These are phyloP conservation scores for Achaetomium macrosporum DNA, from an alignment of 2,329 filamentous ascomycete species.

Conservation along the genomic window DNA sequence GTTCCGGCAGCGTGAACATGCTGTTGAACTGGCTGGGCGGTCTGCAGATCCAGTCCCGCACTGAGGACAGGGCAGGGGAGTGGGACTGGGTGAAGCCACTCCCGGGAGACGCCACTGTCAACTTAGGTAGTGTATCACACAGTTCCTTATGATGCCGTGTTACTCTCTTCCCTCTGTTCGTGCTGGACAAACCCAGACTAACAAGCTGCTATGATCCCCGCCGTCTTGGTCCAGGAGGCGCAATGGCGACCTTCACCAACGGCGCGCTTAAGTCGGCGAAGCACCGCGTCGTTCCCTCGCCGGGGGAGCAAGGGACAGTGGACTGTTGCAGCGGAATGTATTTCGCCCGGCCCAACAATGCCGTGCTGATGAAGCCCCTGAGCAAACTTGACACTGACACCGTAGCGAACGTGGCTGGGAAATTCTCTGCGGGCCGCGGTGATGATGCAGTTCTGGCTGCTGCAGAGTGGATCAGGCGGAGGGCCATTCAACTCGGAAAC, in stretches of 20 bases:
- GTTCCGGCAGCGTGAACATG: slow-evolving; percentile 35
- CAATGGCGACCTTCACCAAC: slow-evolving; percentile 33
- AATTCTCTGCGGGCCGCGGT: slow-evolving; percentile 16
- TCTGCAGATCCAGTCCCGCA: slow-evolving; percentile 32
- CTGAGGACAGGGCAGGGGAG: not conserved
- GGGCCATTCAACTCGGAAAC: slow-evolving; percentile 12
- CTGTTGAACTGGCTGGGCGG: slow-evolving; percentile 37
- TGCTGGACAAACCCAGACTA: no score
- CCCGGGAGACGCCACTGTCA: slow-evolving; percentile 33
- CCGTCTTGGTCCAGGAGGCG: slow-evolving; percentile 22
- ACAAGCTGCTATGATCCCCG: no score
- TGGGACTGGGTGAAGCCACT: slow-evolving; percentile 35
- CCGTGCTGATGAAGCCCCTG: slow-evolving; percentile 26
- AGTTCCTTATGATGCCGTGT: no score
- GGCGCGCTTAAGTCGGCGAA: slow-evolving; percentile 31
- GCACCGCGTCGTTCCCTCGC: slow-evolving; percentile 32
- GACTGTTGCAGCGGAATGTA: slow-evolving; percentile 33
- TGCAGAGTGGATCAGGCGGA: slow-evolving; percentile 15
- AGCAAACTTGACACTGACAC: slow-evolving; percentile 2
- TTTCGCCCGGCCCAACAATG: slow-evolving; percentile 32
- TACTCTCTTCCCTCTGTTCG: no score
- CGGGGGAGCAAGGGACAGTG: slow-evolving; percentile 28
- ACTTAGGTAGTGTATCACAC: slow-evolving; percentile 31
- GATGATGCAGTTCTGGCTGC: slow-evolving; percentile 6
- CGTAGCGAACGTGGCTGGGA: slow-evolving; percentile 13